A percentile compares a stretch with the other conserved stretches of the same genome.
These are phyloP conservation scores for Ophiostoma triangulosporum DNA, from an alignment of 2,329 filamentous ascomycete genomes.

Conservation along the genomic window DNA sequence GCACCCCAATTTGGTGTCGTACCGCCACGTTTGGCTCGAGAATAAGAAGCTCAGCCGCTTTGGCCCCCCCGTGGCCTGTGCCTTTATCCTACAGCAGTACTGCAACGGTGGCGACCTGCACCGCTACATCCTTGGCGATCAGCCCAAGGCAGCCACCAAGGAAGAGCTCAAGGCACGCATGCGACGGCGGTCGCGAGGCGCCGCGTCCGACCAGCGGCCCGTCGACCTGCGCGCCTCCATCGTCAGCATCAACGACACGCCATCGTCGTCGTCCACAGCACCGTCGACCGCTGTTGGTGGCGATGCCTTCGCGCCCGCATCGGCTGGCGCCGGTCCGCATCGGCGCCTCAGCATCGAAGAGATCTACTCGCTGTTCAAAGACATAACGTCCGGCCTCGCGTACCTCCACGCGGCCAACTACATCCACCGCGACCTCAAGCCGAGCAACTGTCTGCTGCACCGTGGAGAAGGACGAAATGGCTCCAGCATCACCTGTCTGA, in stretches of 20 bases:
- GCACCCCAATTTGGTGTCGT: constrained; percentile 90
- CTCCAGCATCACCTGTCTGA: constrained; percentile 58
- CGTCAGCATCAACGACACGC: constrained; percentile 1
- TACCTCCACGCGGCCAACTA: constrained; percentile 86
- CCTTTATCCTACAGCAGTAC: constrained; percentile 95
- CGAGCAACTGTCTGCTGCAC: constrained; percentile 87
- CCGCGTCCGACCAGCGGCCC: constrained; percentile 44
- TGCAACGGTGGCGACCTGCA: constrained; percentile 90
- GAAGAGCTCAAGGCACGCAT: constrained; percentile 83
- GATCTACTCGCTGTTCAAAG: constrained; percentile 92
- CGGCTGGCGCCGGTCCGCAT: background rate
- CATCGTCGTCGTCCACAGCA: background rate
- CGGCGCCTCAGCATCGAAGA: constrained; percentile 43
- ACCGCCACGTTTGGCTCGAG: constrained; percentile 94
- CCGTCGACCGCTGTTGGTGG: background rate
- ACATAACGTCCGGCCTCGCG: constrained; percentile 82
- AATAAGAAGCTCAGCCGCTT: constrained; percentile 75
- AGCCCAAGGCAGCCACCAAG: constrained; percentile 51
- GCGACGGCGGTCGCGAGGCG: constrained; percentile 67
- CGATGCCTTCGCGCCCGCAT: background rate
- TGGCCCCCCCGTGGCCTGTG: constrained; percentile 81
- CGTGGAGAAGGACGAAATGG: constrained; percentile 40
- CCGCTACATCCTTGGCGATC: constrained; percentile 65
- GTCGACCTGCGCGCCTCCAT: constrained; percentile 25
- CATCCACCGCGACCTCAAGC: constrained; percentile 91